Evolutionary conservation across 2,329 filamentous ascomycete species (phyloP), one percentile per base, ranked within the genome.

Genomic region (Neofusicoccum cordaticola): DNA sequence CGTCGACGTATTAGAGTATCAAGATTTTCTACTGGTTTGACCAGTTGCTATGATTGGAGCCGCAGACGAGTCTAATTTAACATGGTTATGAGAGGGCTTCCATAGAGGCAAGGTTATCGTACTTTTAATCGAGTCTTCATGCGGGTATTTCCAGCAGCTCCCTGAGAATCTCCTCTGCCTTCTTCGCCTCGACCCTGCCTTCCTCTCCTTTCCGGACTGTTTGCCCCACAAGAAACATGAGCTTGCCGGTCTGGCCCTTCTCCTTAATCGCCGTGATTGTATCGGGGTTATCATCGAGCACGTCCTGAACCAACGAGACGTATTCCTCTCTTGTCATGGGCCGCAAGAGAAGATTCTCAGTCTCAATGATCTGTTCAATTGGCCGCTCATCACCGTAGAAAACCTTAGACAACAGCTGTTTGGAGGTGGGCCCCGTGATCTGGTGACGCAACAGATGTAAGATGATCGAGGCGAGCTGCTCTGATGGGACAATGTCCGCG

Each of bases 201-300:
- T 86, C 85, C 34, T 83, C 81, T 34, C 85, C 86, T 66, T 79
- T 77, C 50, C 85, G 80, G 77, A 90, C 87, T 85, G 90, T 89
- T 74, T 89, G 85, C 11, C 88, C 88, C 13, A 91, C 83, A 69
- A 90, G 84, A 80, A 85, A 90, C 70, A 86, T 87, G 6, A 89
- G 74, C 74, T 90, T 91, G n/a, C 86, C 86, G 35, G 80, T 78
- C 68, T 89, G 86, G 0, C 84, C 83, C 70, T 85, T 87, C 41
- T 56, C 47, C 47, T 82, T 78, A 57, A 90, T 87, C 61, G 87
- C 83, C 62, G 81, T 78, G 2, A 88, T 86, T 77, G 88, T 84
- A 42, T 84, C 79, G 0, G 81, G 80, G 66, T 88, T 86, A 65
- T 81, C 79, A 0, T 79, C 75, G 56, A 90, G 77, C 12, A 88